phyloP scores from a whole-genome alignment of 352 stramenopile species.

The Halophytophthora polymorphica region DNA sequence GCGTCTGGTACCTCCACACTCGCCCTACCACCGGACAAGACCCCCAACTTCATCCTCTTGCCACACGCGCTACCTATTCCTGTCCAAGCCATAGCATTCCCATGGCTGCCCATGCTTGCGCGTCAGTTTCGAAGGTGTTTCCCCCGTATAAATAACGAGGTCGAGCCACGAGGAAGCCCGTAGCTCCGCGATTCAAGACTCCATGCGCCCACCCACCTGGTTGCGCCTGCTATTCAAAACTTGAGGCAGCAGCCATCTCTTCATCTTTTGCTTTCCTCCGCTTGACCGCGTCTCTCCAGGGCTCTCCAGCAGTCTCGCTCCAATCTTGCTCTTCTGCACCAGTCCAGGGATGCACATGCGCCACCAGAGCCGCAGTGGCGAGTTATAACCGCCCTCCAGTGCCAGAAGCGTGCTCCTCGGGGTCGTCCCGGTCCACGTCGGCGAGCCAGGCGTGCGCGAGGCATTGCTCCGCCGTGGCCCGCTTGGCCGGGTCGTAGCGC shows the following conservation, averaged over 20 bases:
- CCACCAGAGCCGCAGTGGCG: constrained; percentile 13
- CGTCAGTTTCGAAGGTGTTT: too few species aligned
- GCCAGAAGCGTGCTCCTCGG: constrained; percentile 3
- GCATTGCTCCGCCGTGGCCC: constrained; percentile 91
- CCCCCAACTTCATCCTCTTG: too few species aligned
- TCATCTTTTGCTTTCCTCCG: constrained; percentile 15
- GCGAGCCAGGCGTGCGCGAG: constrained; percentile 94
- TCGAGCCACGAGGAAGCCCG: background rate
- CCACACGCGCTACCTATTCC: too few species aligned
- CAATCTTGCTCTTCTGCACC: too few species aligned
- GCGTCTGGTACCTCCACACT: too few species aligned
- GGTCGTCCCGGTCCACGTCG: constrained; percentile 17
- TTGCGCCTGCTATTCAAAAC: constrained; percentile 13
- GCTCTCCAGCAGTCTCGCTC: background rate
- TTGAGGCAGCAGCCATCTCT: background rate
- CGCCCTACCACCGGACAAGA: too few species aligned
- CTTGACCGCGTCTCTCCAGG: constrained; percentile 1
- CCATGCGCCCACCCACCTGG: constrained; percentile 1
- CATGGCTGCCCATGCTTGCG: too few species aligned
- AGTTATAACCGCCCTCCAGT: constrained; percentile 16
- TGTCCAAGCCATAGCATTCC: too few species aligned
- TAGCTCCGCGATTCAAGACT: too few species aligned
- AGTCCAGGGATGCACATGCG: too few species aligned
- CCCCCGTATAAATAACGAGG: too few species aligned
- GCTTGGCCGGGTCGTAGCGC: constrained; percentile 76